phyloP scores from a whole-genome alignment of 768 basidiomycete genomes.

The Panaeolus cyanescens region DNA sequence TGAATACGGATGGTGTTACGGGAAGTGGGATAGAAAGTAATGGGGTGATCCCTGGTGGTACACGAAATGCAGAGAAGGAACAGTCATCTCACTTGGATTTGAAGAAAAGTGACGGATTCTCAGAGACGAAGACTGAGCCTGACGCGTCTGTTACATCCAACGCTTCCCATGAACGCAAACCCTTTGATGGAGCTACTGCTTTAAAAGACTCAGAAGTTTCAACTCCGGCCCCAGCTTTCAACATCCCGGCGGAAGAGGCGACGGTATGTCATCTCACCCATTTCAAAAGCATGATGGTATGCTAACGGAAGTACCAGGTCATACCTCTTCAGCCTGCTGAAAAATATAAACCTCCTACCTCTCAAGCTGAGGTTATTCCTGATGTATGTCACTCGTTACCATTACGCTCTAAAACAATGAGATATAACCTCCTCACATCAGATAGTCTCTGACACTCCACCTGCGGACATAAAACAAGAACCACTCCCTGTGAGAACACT shows the following conservation, averaged over 20 bases:
- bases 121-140: neutral
- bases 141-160: neutral
- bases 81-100: neutral
- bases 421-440: neutral
- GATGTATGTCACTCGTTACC: neutral
- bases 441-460: neutral
- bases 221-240: neutral
- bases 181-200: neutral
- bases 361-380: neutral
- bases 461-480: neutral
- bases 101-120: neutral
- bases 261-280: neutral
- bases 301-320: neutral
- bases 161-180: neutral
- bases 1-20: neutral
- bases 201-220: neutral
- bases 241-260: neutral
- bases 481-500: conserved; percentile 40
- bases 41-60: neutral
- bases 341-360: no score
- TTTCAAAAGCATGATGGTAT: neutral
- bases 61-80: neutral
- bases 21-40: no score
- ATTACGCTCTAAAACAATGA: neutral
- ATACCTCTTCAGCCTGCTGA: neutral